phyloP scores from a whole-genome alignment of 768 basidiomycete species.

The Suillus placidus region DNA sequence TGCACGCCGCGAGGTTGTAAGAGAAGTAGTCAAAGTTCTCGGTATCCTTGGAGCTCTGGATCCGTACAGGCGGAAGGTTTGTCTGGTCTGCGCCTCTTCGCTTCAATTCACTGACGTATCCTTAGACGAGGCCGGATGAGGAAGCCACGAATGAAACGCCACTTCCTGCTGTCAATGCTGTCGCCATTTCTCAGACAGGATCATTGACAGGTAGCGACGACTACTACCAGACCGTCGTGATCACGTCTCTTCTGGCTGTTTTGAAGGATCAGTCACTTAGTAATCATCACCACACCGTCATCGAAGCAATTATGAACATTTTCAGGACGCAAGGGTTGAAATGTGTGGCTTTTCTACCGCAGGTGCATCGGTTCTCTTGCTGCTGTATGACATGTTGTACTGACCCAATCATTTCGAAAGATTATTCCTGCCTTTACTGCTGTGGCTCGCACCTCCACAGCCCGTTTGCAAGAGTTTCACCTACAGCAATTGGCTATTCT shows the following conservation, averaged over 20 bases:
- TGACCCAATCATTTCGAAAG: slow-evolving; percentile 36
- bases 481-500: slow-evolving; percentile 94
- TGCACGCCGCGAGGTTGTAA: slow-evolving; percentile 85
- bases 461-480: slow-evolving; percentile 89
- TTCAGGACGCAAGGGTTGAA: slow-evolving; percentile 98
- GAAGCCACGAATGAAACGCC: slow-evolving; percentile 63
- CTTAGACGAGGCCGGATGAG: slow-evolving; percentile 62
- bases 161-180: slow-evolving; percentile 64
- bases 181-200: slow-evolving; percentile 64
- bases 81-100: slow-evolving; percentile 15
- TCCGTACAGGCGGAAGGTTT: slow-evolving; percentile 91
- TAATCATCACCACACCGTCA: slow-evolving; percentile 88
- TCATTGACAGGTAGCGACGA: slow-evolving; percentile 79
- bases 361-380: slow-evolving; percentile 50
- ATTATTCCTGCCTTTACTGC: slow-evolving; percentile 94
- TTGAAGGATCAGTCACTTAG: slow-evolving; percentile 87
- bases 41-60: slow-evolving; percentile 96
- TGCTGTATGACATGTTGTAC: not conserved
- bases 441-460: slow-evolving; percentile 81
- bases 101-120: slow-evolving; percentile 13
- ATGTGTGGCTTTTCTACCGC: slow-evolving; percentile 93
- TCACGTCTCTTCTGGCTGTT: slow-evolving; percentile 83
- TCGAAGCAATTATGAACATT: slow-evolving; percentile 98
- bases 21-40: slow-evolving; percentile 93
- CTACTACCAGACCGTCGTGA: slow-evolving; percentile 96